These are phyloP conservation scores for Leptographium procerum DNA, from an alignment of 2,329 filamentous ascomycete species.

Conservation along the genomic window DNA sequence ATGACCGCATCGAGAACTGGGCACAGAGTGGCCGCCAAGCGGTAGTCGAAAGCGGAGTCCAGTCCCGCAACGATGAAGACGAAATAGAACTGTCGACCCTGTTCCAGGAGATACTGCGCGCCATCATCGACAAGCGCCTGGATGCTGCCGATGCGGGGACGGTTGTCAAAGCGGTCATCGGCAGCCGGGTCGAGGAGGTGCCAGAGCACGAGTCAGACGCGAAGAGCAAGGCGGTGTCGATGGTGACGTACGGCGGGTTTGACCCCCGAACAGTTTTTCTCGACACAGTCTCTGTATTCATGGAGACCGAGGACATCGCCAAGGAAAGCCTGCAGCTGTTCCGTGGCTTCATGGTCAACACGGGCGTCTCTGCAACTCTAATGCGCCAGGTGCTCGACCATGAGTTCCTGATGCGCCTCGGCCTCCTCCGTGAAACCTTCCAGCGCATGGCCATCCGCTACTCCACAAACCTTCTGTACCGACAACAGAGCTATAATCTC, in stretches of 20 bases:
- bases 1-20: constrained; percentile 59
- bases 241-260: constrained; percentile 30
- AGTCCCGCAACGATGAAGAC: constrained; percentile 57
- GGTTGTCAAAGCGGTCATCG: constrained; percentile 62
- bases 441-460: constrained; percentile 73
- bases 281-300: constrained; percentile 69
- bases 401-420: constrained; percentile 60
- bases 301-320: constrained; percentile 52
- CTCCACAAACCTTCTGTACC: constrained; percentile 85
- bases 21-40: constrained; percentile 48
- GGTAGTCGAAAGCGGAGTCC: constrained; percentile 52
- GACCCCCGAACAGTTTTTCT: constrained; percentile 64
- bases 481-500: constrained; percentile 93
- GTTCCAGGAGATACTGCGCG: constrained; percentile 75
- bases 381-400: constrained; percentile 80
- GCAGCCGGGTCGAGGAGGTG: constrained; percentile 31
- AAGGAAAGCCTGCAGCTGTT: constrained; percentile 38
- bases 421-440: constrained; percentile 78
- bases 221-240: neutral
- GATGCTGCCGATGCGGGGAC: constrained; percentile 57
- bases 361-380: constrained; percentile 56
- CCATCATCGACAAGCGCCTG: constrained; percentile 59
- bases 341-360: constrained; percentile 58
- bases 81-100: constrained; percentile 56
- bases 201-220: constrained; percentile 17